Percentiles rank a stretch among this genome's conserved stretches.
These are phyloP conservation scores for Zymoseptoria pseudotritici DNA, from an alignment of 2,329 filamentous ascomycete genomes.

Conservation along the genomic window DNA sequence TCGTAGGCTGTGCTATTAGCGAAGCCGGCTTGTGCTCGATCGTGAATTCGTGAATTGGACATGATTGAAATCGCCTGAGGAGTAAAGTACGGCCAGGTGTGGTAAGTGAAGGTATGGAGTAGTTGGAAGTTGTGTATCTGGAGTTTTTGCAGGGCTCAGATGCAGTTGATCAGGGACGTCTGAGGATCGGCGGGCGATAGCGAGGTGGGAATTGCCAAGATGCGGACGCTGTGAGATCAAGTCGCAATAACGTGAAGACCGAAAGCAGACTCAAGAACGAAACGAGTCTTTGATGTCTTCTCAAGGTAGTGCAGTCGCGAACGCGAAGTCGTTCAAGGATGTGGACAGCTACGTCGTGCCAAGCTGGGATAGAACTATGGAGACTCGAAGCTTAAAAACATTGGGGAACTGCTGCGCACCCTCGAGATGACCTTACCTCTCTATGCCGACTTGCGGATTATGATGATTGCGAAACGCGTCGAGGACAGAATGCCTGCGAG, in stretches of 20 bases:
- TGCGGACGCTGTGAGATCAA: neutral
- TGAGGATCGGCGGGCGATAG: neutral
- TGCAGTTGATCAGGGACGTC: neutral
- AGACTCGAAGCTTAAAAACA: too few species aligned
- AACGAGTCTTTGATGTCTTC: neutral
- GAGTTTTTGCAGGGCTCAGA: neutral
- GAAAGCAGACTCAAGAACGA: neutral
- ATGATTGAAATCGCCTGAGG: neutral
- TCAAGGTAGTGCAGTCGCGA: neutral
- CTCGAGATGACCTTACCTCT: too few species aligned
- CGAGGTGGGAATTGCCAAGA: neutral
- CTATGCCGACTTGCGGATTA: neutral
- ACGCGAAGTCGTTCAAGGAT: too few species aligned
- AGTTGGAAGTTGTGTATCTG: too few species aligned
- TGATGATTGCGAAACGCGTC: neutral
- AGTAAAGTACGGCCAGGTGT: too few species aligned
- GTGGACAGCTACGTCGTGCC: too few species aligned
- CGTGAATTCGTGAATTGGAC: conserved; percentile 11
- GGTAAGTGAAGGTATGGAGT: too few species aligned
- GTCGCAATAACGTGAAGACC: neutral
- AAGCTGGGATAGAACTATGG: too few species aligned
- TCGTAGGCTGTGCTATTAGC: conserved; percentile 59
- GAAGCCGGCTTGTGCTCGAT: conserved; percentile 48
- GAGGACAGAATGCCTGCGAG: neutral
- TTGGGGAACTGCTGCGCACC: too few species aligned